Evolutionary conservation across 2,329 filamentous ascomycete genomes (phyloP).

Genomic region (Penicillium aurantiogriseum): DNA sequence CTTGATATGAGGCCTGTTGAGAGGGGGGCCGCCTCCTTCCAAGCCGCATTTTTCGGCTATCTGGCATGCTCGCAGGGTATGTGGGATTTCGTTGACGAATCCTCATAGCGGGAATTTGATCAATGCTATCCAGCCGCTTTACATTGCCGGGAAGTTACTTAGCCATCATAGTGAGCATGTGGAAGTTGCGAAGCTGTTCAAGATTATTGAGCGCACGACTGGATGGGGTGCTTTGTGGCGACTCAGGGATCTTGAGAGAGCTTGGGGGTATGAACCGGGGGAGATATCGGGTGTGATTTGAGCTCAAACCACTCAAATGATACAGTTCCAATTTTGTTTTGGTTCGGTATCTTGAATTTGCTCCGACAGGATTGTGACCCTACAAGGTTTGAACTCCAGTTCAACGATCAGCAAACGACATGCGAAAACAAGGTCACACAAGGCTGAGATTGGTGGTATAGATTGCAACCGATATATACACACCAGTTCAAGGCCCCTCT

Average conservation of each 20-base stretch:
- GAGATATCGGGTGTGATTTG: constrained; percentile 25
- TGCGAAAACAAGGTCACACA: background rate
- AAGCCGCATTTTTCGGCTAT: constrained; percentile 41
- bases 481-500: background rate
- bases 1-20: constrained; percentile 44
- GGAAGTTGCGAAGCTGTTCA: constrained; percentile 40
- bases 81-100: constrained; percentile 56
- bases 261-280: constrained; percentile 28
- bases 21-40: constrained; percentile 17
- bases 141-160: constrained; percentile 54
- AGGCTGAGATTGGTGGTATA: background rate
- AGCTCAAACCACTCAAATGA: background rate
- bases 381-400: background rate
- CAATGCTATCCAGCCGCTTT: constrained; percentile 58
- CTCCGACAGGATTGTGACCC: background rate
- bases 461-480: background rate
- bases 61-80: constrained; percentile 57
- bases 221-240: constrained; percentile 56
- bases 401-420: background rate
- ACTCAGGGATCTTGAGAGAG: constrained; percentile 49
- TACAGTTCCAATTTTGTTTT: background rate
- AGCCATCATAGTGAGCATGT: constrained; percentile 49
- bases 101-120: constrained; percentile 55
- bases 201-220: constrained; percentile 51
- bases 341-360: background rate